A percentile compares a stretch with the other conserved stretches of the same genome.
phyloP scores from a whole-genome alignment of 2,329 filamentous ascomycete species.

The Teratosphaeria gauchensis region DNA sequence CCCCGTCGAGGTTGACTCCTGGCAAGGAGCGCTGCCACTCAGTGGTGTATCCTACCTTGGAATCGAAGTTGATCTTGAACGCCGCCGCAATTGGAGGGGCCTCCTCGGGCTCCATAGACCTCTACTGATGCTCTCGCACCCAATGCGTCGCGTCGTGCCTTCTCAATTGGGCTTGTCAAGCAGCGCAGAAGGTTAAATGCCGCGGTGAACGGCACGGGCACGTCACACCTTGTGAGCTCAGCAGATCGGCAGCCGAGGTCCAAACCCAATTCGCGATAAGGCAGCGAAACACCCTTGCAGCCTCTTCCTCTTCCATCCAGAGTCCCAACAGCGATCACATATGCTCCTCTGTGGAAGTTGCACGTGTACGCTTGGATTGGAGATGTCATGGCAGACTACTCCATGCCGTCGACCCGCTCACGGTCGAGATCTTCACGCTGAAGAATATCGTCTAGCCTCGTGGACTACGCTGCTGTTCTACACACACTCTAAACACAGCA shows the following conservation, averaged over 20 bases:
- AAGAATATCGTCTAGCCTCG: neutral
- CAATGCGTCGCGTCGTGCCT: neutral
- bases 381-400: neutral
- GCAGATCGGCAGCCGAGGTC: neutral
- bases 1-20: slow-evolving; percentile 62
- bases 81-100: slow-evolving; percentile 24
- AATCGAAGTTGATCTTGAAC: slow-evolving; percentile 29
- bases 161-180: neutral
- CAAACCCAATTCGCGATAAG: neutral
- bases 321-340: too few relatives aligned
- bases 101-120: slow-evolving; percentile 3
- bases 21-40: slow-evolving; percentile 70
- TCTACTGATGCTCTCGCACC: neutral
- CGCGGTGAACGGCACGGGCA: neutral
- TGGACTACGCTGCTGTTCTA: neutral
- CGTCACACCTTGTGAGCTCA: neutral
- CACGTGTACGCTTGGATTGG: neutral
- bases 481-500: neutral
- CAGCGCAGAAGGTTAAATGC: neutral
- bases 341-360: too few relatives aligned
- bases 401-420: neutral
- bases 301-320: too few relatives aligned
- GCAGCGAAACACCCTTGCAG: too few relatives aligned
- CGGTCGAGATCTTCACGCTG: neutral
- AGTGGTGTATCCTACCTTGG: slow-evolving; percentile 55